Conservation (phyloP, 2,329 filamentous ascomycete genomes). For the Claviceps quebecensis region DNA sequence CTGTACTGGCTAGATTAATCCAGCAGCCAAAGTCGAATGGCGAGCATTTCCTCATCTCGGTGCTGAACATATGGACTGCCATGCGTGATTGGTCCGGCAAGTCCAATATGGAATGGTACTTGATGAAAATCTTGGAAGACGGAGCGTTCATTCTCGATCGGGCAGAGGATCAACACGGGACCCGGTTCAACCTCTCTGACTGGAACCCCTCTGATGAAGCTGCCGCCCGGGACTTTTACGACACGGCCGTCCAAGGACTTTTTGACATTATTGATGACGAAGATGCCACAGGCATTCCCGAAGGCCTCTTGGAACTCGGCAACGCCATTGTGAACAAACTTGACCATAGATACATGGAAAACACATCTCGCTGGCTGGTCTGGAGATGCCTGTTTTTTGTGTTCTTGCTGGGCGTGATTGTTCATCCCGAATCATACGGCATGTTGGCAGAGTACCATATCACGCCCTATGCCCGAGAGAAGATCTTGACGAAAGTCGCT, state of each 20-base stretch:
- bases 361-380: conserved; percentile 70
- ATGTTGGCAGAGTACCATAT: conserved; percentile 85
- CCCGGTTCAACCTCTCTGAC: conserved; percentile 55
- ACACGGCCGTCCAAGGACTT: conserved; percentile 62
- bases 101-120: conserved; percentile 79
- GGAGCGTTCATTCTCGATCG: conserved; percentile 83
- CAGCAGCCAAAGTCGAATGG: conserved; percentile 60
- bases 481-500: conserved; percentile 65
- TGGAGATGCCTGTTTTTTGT: conserved; percentile 86
- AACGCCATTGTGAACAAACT: conserved; percentile 71
- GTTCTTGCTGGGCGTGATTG: conserved; percentile 71
- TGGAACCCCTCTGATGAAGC: conserved; percentile 69
- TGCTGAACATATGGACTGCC: conserved; percentile 76
- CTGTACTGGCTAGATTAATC: conserved; percentile 71
- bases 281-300: conserved; percentile 71
- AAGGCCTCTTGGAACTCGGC: conserved; percentile 70
- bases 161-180: conserved; percentile 63
- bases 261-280: conserved; percentile 80
- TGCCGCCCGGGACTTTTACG: conserved; percentile 78
- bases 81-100: conserved; percentile 85
- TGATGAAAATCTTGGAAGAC: conserved; percentile 88
- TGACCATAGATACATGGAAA: conserved; percentile 55
- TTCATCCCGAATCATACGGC: conserved; percentile 70
- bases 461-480: conserved; percentile 77
- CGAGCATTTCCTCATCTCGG: conserved; percentile 67